A percentile compares a stretch with the other conserved stretches of the same genome.
Evolutionary conservation across 192 early-diverging fungal species (phyloP).

Genomic region (Obelidium mucronatum): DNA sequence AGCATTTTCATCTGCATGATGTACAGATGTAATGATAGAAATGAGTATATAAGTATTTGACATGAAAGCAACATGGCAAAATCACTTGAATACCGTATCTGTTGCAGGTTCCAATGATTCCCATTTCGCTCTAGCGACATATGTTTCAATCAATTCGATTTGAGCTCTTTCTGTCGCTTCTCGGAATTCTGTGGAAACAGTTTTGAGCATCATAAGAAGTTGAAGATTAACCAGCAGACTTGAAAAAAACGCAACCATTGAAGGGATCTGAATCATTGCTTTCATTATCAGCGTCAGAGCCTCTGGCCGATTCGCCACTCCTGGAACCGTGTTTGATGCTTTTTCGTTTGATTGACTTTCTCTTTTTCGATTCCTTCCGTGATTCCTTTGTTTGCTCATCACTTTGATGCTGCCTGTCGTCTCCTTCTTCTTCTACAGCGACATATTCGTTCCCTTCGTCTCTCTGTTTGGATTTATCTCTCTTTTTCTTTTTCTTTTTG

Average conservation of each 20-base stretch:
- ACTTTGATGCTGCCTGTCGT: no score
- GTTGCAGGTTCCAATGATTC: not conserved
- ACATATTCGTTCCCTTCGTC: not conserved
- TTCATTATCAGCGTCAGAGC: conserved; percentile 36
- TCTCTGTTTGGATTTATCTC: not conserved
- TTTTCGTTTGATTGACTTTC: not conserved
- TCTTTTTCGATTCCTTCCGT: not conserved
- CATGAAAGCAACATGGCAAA: no score
- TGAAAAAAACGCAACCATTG: not conserved
- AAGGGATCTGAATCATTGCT: conserved; percentile 19
- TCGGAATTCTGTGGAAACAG: conserved; percentile 32
- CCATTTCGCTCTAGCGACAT: conserved; percentile 33
- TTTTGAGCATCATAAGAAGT: not conserved
- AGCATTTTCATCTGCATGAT: conserved; percentile 11
- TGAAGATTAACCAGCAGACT: not conserved
- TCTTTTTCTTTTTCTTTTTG: conserved; percentile 12
- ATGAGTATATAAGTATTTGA: no score
- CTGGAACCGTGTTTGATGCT: not conserved
- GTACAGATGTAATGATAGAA: no score
- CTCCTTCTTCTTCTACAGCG: not conserved
- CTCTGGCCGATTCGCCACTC: not conserved
- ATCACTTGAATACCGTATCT: no score
- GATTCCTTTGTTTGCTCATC: no score
- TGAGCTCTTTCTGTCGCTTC: conserved; percentile 28
- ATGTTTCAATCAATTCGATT: conserved; percentile 30